Evolutionary conservation across 179 eudicot genomes (phyloP), one percentile per base, ranked within the genome.

Genomic region (Vitellaria paradoxa): DNA sequence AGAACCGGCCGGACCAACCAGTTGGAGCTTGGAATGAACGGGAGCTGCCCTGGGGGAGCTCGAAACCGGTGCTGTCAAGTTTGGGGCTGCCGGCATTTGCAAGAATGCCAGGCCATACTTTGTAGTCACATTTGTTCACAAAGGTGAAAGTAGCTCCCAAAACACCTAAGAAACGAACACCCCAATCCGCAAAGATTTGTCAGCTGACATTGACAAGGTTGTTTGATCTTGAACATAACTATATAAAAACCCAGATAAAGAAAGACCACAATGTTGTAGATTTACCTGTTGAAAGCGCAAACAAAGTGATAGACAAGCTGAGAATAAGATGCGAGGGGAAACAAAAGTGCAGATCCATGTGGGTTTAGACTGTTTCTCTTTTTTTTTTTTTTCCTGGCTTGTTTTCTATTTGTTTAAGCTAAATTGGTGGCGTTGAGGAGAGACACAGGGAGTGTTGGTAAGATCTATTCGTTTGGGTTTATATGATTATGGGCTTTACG

Each of bases 1-100:
- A 94, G 78, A 91, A 89, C 13, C 98, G 93, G 55, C 98, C 98
- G 15, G 97, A 93, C 98, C 98, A 94, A 30, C 98, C 98, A 4
- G 89, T 10, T 2, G 97, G 97, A 0, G 97, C 92, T 45, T 75
- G 81, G 65, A 94, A 85, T 9, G 87, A 37, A 3, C 90, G 94
- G 49, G 94, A 79, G 12, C 81, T 81, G 9, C 83, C 90, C 5
- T 76, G 77, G 0, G 80, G 81, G 71, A 94, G 95, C 83, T 91
- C 90, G 76, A 94, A 92, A 62, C 98, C 98, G 7, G 98, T 91
- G 80, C 81, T 86, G 52, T 83, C 94, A 20, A 93, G 88, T 4
- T 17, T 79, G 0, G 98, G 88, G 30, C 88, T 88, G 42, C 92
- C 91, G 55, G 96, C 91, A 21, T 86, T 84, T n/a, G 98, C 84